Percentiles rank a stretch among this genome's conserved stretches.
Conservation (phyloP, 306 rosid species). For the Pterocarpus macrocarpus region DNA sequence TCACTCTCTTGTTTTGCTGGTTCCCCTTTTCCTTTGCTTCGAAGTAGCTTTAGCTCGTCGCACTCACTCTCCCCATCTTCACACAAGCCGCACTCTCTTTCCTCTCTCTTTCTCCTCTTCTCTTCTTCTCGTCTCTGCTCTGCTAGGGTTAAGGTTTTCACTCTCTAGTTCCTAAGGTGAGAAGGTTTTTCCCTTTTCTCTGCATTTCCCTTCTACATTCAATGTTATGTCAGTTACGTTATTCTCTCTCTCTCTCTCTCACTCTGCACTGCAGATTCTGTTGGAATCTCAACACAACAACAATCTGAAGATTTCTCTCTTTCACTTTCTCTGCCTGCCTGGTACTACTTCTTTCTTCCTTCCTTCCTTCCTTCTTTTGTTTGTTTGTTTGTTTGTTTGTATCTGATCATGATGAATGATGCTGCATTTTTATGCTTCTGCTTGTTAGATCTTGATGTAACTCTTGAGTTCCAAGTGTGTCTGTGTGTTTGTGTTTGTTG, state of each 20-base stretch:
- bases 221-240: background rate
- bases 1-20: background rate
- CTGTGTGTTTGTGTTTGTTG: background rate
- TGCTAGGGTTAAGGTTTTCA: slow-evolving; percentile 76
- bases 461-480: background rate
- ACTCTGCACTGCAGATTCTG: background rate
- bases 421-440: background rate
- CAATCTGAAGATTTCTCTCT: background rate
- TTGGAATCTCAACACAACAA: background rate
- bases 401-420: background rate
- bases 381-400: too few relatives aligned
- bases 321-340: background rate
- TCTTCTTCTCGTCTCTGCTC: slow-evolving; percentile 26
- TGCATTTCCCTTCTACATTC: background rate
- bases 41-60: slow-evolving; percentile 57
- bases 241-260: background rate
- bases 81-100: background rate
- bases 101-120: background rate
- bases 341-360: too few relatives aligned
- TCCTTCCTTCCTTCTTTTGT: background rate
- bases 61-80: slow-evolving; percentile 34
- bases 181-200: background rate
- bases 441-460: background rate
- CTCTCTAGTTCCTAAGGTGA: background rate
- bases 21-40: slow-evolving; percentile 37